phyloP scores from a whole-genome alignment of 768 basidiomycete genomes.

The Rhodotorula babjevae region DNA sequence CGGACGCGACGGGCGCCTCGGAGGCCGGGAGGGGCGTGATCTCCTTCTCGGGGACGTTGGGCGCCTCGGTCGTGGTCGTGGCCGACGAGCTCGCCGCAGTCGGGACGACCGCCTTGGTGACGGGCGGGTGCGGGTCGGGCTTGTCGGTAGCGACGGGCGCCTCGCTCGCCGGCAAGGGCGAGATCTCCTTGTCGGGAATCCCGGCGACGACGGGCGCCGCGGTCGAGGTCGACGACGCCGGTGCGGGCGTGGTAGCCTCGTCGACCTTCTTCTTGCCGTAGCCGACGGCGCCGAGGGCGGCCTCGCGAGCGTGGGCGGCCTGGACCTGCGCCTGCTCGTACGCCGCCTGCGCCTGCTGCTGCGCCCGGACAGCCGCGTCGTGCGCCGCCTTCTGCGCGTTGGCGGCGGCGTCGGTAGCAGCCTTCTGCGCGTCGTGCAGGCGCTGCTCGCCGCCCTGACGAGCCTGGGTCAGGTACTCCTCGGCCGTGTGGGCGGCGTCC shows the following conservation, averaged over 20 bases:
- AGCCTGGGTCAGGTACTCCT: slow-evolving; percentile 18
- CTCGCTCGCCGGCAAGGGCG: slow-evolving; percentile 15
- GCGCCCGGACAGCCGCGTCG: background rate
- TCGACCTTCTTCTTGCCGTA: background rate
- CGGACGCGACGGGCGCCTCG: slow-evolving; percentile 3
- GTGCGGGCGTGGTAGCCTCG: background rate
- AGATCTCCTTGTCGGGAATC: slow-evolving; percentile 15
- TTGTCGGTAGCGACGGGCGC: slow-evolving; percentile 18
- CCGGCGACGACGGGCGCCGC: background rate
- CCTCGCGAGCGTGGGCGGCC: background rate
- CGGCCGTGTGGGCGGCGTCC: slow-evolving; percentile 21
- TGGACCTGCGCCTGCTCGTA: background rate
- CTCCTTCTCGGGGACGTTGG: slow-evolving; percentile 3
- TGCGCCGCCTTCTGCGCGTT: slow-evolving; percentile 16
- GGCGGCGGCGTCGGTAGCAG: background rate
- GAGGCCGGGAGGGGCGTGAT: slow-evolving; percentile 6
- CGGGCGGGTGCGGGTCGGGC: slow-evolving; percentile 8
- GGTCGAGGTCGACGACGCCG: background rate
- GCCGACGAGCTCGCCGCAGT: no score
- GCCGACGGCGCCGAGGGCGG: background rate
- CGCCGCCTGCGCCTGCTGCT: background rate
- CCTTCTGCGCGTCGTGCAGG: background rate
- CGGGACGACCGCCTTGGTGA: slow-evolving; percentile 7
- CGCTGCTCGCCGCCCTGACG: background rate
- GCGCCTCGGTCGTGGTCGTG: background rate